These are phyloP conservation scores for Yamadazyma takamatsuzukensis DNA, from an alignment of 805 yeast genomes.

Conservation along the genomic window DNA sequence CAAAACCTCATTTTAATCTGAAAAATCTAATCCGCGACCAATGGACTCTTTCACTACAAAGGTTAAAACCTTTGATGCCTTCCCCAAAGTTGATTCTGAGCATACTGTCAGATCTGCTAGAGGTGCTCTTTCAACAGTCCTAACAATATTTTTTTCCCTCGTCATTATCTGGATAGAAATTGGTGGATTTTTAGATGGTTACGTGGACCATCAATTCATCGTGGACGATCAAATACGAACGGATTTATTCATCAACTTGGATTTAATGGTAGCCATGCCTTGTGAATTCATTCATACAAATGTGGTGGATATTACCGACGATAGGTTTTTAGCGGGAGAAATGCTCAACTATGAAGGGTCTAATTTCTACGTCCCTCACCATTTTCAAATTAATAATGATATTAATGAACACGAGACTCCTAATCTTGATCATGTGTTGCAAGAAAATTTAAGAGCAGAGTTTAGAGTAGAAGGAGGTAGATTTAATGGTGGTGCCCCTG, in stretches of 20 bases:
- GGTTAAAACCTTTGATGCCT: slow-evolving; percentile 47
- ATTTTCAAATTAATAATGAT: slow-evolving; percentile 44
- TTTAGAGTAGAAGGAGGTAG: slow-evolving; percentile 45
- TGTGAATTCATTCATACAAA: slow-evolving; percentile 74
- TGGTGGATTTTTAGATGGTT: slow-evolving; percentile 83
- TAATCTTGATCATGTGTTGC: slow-evolving; percentile 62
- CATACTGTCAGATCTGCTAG: slow-evolving; percentile 71
- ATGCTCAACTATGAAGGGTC: slow-evolving; percentile 67
- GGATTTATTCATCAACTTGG: slow-evolving; percentile 68
- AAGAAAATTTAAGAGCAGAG: slow-evolving; percentile 63
- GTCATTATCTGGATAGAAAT: slow-evolving; percentile 79
- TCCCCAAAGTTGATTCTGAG: slow-evolving; percentile 42
- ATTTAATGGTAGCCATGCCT: slow-evolving; percentile 78
- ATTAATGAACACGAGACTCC: slow-evolving; percentile 51
- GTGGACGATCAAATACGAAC: slow-evolving; percentile 63
- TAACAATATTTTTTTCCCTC: slow-evolving; percentile 58
- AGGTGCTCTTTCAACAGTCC: slow-evolving; percentile 71
- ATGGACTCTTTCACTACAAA: slow-evolving; percentile 35
- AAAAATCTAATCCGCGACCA: too few relatives aligned
- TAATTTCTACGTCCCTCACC: slow-evolving; percentile 49
- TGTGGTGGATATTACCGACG: slow-evolving; percentile 74
- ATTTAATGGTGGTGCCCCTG: slow-evolving; percentile 51
- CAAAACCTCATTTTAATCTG: slow-evolving; percentile 1
- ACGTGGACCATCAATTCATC: slow-evolving; percentile 68
- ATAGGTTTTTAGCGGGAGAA: slow-evolving; percentile 74